phyloP scores from a whole-genome alignment of 2,329 filamentous ascomycete species.

The Lasiodiplodia sp. region DNA sequence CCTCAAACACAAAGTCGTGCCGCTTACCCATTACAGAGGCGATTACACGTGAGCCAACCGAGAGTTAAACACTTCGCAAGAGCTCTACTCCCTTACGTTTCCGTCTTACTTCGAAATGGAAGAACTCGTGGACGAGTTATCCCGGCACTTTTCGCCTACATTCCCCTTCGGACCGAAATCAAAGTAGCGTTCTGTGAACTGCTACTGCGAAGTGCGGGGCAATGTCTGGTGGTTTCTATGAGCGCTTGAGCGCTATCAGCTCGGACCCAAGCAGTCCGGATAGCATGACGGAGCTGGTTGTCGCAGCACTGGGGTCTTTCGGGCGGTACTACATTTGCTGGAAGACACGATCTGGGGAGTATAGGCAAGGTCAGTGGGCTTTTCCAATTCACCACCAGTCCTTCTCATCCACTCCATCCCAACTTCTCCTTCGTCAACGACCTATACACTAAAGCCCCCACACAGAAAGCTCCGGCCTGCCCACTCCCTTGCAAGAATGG shows the following conservation, averaged over 20 bases:
- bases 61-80: conserved; percentile 16
- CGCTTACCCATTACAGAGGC: not conserved
- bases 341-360: conserved; percentile 45
- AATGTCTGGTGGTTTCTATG: conserved; percentile 41
- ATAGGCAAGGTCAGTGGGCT: conserved; percentile 42
- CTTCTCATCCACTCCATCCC: not conserved
- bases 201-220: not conserved
- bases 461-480: conserved; percentile 47
- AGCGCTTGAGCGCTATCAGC: conserved; percentile 42
- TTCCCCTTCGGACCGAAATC: conserved; percentile 3
- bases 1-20: conserved; percentile 3
- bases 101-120: conserved; percentile 3
- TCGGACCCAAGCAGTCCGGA: conserved; percentile 41
- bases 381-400: not conserved
- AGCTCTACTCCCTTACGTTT: not conserved
- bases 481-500: conserved; percentile 42
- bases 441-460: not conserved
- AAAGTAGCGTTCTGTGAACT: conserved; percentile 17
- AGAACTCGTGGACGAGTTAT: not conserved
- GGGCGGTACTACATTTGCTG: conserved; percentile 51
- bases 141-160: not conserved
- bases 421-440: not conserved
- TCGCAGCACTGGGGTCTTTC: conserved; percentile 50
- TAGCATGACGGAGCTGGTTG: conserved; percentile 47
- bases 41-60: conserved; percentile 7